Conservation (phyloP, 2,329 filamentous ascomycete genomes). For the Fusarium denticulatum region DNA sequence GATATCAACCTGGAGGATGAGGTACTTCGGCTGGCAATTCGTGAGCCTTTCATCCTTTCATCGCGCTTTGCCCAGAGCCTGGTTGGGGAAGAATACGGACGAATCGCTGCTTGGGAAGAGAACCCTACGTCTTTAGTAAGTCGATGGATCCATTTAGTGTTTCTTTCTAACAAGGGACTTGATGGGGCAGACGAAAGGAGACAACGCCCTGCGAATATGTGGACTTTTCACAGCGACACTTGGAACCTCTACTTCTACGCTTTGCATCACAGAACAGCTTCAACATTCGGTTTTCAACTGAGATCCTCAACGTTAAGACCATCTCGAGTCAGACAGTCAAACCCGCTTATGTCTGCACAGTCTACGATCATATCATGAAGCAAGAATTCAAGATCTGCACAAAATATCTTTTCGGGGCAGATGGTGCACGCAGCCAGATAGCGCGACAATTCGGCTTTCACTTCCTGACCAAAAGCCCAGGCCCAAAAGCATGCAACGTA, state of each 20-base stretch:
- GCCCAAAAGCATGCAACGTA: neutral
- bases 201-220: neutral
- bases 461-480: neutral
- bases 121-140: neutral
- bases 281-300: neutral
- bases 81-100: neutral
- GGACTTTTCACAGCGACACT: neutral
- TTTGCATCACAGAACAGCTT: neutral
- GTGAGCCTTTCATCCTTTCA: neutral
- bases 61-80: neutral
- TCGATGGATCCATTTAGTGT: fast-evolving
- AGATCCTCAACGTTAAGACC: fast-evolving
- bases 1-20: neutral
- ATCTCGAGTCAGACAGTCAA: fast-evolving
- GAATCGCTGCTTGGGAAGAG: neutral
- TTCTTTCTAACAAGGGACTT: fast-evolving
- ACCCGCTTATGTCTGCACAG: fast-evolving
- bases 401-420: neutral
- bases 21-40: neutral
- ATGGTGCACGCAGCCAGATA: neutral
- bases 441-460: neutral
- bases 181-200: neutral
- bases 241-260: neutral
- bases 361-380: neutral
- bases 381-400: neutral